A percentile compares a stretch with the other conserved stretches of the same genome.
Evolutionary conservation across 257 asterid species (phyloP).

Genomic region (Paraleonurus japonicus): DNA sequence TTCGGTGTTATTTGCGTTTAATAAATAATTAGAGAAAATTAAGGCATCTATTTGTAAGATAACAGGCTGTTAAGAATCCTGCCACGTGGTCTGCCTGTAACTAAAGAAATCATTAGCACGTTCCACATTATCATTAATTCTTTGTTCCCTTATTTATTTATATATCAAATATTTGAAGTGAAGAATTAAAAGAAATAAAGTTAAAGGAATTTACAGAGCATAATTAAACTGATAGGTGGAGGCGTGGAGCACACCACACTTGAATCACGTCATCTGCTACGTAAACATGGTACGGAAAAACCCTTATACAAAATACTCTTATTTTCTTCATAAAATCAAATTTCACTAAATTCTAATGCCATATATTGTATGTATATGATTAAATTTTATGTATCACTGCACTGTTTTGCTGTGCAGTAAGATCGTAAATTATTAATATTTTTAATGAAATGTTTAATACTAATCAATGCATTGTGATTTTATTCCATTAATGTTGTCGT

Average conservation of each 20-base stretch:
- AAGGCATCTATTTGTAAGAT: constrained; percentile 8
- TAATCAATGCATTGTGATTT: no score
- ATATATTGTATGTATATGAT: no score
- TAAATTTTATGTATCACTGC: no score
- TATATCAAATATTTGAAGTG: background rate
- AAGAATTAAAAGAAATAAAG: background rate
- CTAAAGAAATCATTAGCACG: constrained; percentile 49
- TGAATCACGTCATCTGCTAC: no score
- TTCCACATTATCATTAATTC: constrained; percentile 34
- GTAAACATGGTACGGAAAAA: no score
- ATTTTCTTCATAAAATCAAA: background rate
- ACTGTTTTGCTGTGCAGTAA: no score
- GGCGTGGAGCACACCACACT: no score
- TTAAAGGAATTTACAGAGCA: background rate
- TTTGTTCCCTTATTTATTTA: background rate
- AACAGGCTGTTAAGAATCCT: constrained; percentile 55
- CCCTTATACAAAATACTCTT: background rate
- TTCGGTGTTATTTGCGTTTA: background rate
- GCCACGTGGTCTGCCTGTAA: constrained; percentile 59
- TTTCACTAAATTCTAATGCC: background rate
- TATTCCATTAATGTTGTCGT: no score
- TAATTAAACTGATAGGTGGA: no score
- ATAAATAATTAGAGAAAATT: constrained; percentile 17
- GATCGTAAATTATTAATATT: no score
- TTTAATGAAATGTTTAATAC: no score